A percentile compares a stretch with the other conserved stretches of the same genome.
Conservation (phyloP, 2,329 filamentous ascomycete species). For the Diaporthe vaccinii region DNA sequence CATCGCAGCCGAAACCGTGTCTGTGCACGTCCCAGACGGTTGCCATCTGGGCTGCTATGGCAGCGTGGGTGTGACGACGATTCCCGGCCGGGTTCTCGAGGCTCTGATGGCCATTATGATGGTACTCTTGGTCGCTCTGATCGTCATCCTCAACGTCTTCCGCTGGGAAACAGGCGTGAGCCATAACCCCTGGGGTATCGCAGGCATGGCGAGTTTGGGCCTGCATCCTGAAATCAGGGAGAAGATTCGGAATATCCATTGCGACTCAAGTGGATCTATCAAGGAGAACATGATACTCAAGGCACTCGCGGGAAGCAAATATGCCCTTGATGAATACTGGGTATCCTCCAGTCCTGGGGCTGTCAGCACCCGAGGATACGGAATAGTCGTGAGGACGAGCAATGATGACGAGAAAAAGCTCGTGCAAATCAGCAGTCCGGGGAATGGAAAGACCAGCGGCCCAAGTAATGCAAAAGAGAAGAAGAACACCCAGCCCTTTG, state of each 20-base stretch:
- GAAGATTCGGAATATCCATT: not conserved
- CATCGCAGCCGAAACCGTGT: conserved; percentile 31
- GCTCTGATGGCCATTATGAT: conserved; percentile 49
- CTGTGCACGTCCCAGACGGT: conserved; percentile 20
- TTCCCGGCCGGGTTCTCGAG: conserved; percentile 37
- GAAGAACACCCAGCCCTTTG: conserved; percentile 44
- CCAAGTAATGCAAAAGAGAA: not conserved
- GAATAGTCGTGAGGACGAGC: conserved; percentile 1
- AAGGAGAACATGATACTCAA: conserved; percentile 14
- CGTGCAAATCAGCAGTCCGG: no score
- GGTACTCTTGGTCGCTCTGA: conserved; percentile 42
- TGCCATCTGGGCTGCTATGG: conserved; percentile 14
- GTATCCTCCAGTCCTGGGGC: not conserved
- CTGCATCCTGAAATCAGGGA: conserved; percentile 44
- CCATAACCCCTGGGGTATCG: conserved; percentile 54
- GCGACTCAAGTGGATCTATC: not conserved
- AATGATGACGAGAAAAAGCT: not conserved
- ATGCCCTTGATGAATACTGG: not conserved
- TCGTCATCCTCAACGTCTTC: conserved; percentile 45
- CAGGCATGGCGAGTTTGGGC: conserved; percentile 48
- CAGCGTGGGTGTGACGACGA: conserved; percentile 20
- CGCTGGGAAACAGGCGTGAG: conserved; percentile 50
- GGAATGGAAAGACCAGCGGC: not conserved
- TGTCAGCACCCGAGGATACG: conserved; percentile 1
- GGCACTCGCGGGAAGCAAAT: not conserved